Evolutionary conservation across 495 filamentous ascomycete species (phyloP), one percentile per base, ranked within the genome.

Genomic region (Hyaloscypha hepaticicola): DNA sequence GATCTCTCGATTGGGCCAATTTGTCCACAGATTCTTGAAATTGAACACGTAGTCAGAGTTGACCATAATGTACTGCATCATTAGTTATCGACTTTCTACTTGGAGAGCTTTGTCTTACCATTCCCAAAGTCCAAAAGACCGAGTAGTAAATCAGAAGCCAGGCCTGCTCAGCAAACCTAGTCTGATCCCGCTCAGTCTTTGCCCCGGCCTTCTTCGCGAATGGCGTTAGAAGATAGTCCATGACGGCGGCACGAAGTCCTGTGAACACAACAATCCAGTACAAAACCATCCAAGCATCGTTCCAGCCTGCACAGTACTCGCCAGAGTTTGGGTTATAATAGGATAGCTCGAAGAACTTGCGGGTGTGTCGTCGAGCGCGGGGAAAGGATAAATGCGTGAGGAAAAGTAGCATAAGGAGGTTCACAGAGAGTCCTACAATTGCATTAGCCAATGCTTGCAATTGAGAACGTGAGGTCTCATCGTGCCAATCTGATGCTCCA

Each of bases 81-180:
- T 70, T 65, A 71, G 62, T 21, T 64, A 12, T 19, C 33, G 7
- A 38, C 19, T 66, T 14, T 25, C 31, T 6, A n/a, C n/a, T n/a
- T 41, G n/a, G 16, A 3, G 38, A 60, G 25, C 1, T 7, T 51
- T 24, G 28, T 83, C 91, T 59, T 84, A 97, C 91, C 85, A 94
- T 82, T 66, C 95, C 95, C 60, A 94, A 76, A 4, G 85, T 76
- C 88, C 92, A 98, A 73, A 92, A 92, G 59, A 87, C 77, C 27
- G 73, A 73, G 73, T 91, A 90, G 78, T 97, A 98, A 34, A 93
- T 69, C 27, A 91, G 73, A 72, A 96, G 80, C 91, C 93, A 99
- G 57, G 87, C 92, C 78, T 99, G 95, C 75, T 99, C 95, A 55
- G 92, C 90, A 76, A 98, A 91, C 48, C 96, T 83, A 25, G 90